Conservation (phyloP, 495 filamentous ascomycete genomes). For the Neurospora sp. region DNA sequence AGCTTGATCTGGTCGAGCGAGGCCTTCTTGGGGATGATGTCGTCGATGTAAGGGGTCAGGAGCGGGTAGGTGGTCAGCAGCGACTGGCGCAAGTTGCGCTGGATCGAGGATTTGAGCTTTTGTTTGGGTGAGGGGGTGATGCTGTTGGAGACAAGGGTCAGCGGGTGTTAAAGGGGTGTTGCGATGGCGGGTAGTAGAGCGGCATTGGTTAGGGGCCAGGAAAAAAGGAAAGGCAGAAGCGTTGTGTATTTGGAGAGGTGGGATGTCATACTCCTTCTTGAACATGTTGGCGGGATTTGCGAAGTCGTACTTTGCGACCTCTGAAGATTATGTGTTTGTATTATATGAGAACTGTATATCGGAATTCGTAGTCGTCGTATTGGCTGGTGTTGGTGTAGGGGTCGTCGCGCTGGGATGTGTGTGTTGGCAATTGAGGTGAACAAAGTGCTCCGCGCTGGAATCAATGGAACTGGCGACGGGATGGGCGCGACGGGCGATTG, state of each 20-base stretch:
- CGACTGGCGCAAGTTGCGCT: slow-evolving; percentile 73
- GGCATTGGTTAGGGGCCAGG: background rate
- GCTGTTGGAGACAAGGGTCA: slow-evolving; percentile 30
- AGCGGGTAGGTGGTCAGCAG: slow-evolving; percentile 76
- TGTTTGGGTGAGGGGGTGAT: slow-evolving; percentile 72
- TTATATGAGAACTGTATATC: background rate
- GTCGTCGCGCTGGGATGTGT: background rate
- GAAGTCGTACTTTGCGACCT: background rate
- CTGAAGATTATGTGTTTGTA: background rate
- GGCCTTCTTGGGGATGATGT: slow-evolving; percentile 92
- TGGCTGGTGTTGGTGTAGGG: background rate
- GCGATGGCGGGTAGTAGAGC: background rate
- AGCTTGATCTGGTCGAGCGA: slow-evolving; percentile 86
- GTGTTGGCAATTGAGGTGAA: background rate
- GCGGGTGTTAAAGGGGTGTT: background rate
- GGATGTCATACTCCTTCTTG: slow-evolving; percentile 66
- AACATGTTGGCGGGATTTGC: slow-evolving; percentile 53
- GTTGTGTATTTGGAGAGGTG: no score
- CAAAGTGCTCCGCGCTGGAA: slow-evolving; percentile 1
- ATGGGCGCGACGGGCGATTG: background rate
- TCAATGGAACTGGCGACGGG: background rate
- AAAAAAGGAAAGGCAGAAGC: background rate
- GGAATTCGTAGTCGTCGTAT: background rate
- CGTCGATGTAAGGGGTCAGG: slow-evolving; percentile 82
- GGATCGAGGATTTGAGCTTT: slow-evolving; percentile 95